Conservation (phyloP, 148 eudicot genomes). For the Rhododendron kiyosumense region DNA sequence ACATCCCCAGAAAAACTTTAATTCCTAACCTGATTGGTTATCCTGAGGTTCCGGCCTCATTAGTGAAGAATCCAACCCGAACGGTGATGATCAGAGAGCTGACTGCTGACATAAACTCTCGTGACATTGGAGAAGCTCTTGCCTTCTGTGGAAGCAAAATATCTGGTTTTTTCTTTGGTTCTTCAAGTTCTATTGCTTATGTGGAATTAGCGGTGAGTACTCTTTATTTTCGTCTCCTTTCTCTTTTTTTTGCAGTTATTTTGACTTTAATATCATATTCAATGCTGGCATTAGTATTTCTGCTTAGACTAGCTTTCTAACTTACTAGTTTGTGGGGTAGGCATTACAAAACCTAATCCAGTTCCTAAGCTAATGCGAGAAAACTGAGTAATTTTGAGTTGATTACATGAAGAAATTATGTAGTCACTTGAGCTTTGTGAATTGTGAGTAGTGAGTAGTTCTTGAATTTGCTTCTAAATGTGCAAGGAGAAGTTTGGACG, state of each 20-base stretch:
- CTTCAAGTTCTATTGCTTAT: constrained; percentile 25
- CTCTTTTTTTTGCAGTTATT: neutral
- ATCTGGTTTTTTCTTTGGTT: constrained; percentile 26
- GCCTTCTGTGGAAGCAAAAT: constrained; percentile 24
- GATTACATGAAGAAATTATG: neutral
- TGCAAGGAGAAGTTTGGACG: neutral
- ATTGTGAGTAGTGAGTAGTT: neutral
- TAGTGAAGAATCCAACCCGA: constrained; percentile 33
- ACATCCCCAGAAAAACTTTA: neutral
- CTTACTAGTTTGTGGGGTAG: neutral
- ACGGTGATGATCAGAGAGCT: constrained; percentile 26
- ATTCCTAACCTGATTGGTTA: constrained; percentile 25
- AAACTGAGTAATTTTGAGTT: neutral
- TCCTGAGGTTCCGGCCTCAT: constrained; percentile 20
- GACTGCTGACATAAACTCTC: constrained; percentile 16
- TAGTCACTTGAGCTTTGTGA: neutral
- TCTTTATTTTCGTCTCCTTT: neutral
- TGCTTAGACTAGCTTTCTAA: neutral
- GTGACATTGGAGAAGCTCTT: constrained; percentile 24
- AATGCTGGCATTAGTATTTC: neutral
- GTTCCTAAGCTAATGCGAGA: neutral
- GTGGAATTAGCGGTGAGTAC: constrained; percentile 29
- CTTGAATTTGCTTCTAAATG: neutral
- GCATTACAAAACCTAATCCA: neutral
- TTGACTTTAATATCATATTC: neutral